phyloP scores from a whole-genome alignment of 352 stramenopile genomes.

The Plasmopara viticola region DNA sequence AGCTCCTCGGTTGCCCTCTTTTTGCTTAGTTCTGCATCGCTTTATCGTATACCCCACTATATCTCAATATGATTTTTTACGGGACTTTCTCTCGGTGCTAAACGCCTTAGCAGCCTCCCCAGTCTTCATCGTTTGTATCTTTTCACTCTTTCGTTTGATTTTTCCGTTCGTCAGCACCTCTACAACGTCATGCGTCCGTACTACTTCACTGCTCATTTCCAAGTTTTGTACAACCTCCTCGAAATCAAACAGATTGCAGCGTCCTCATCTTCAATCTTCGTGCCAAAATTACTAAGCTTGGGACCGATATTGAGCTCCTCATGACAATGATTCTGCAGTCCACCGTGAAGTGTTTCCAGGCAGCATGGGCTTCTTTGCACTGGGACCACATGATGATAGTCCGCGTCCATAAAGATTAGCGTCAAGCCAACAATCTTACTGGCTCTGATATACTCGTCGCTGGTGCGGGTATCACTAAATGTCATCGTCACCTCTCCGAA shows the following conservation, averaged over 20 bases:
- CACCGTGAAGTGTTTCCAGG: neutral
- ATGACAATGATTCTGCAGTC: neutral
- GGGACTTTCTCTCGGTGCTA: neutral
- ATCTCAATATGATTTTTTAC: neutral
- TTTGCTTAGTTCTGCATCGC: neutral
- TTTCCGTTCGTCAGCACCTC: neutral
- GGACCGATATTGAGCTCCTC: neutral
- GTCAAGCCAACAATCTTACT: neutral
- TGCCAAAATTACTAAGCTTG: neutral
- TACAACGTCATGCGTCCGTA: neutral
- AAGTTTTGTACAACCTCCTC: neutral
- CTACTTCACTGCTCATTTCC: neutral
- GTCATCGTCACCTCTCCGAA: neutral
- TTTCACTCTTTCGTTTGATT: neutral
- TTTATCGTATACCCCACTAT: neutral
- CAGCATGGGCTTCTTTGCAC: too few relatives aligned
- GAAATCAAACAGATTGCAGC: neutral
- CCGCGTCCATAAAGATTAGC: too few relatives aligned
- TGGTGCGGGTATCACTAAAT: neutral
- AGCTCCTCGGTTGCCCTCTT: neutral
- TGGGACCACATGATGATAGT: neutral
- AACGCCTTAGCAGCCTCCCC: neutral
- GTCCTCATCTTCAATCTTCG: neutral
- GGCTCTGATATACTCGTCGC: neutral
- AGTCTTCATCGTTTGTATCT: neutral